Evolutionary conservation across 2,329 filamentous ascomycete genomes (phyloP), one percentile per base, ranked within the genome.

Genomic region (Ophiostoma sp.): DNA sequence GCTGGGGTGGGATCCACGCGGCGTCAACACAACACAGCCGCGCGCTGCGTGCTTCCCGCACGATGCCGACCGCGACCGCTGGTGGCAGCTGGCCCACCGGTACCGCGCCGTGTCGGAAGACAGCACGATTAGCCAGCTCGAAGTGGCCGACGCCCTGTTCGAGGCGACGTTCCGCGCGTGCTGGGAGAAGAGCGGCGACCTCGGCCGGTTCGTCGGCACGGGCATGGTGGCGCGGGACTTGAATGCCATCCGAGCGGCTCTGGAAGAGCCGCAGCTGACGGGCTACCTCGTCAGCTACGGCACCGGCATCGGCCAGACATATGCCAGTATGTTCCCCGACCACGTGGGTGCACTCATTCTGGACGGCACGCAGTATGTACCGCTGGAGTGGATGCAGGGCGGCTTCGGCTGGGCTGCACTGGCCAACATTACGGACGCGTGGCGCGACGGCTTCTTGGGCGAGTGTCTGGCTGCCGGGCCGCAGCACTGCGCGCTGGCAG

Each of bases 1-100:
- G 5, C 73, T 85, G 14, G 81, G 82, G n/a, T 85, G 81, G 79
- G 83, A 85, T 66, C 83, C 83, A n/a, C 79, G 83, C 3, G 83
- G 83, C 1, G 81, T 84, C 67, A 84, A 84, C 71, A 73, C 76
- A 0, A 80, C 82, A 1, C 78, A 78, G 6, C 83, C 83, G 0
- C 73, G 78, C 4, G 73, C 81, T 2, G 74, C 80, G 1, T 85
- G 83, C 74, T 84, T 79, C 66, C 79, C 81, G 4, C 75, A 79
- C 67, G 75, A 82, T 60, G 79, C 78, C 8, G 76, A 81, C 71
- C 77, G 82, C 2, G 81, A 83, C 69, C 80, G 77, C 67, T 84
- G 82, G 82, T 75, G 75, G 12, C 74, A 81, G 55, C 68, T 79
- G n/a, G 74, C 75, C 12, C 73, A 72, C 1, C 77, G 79, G 70